These are phyloP conservation scores for Starmerella floris DNA, from an alignment of 805 yeast genomes.

Conservation along the genomic window DNA sequence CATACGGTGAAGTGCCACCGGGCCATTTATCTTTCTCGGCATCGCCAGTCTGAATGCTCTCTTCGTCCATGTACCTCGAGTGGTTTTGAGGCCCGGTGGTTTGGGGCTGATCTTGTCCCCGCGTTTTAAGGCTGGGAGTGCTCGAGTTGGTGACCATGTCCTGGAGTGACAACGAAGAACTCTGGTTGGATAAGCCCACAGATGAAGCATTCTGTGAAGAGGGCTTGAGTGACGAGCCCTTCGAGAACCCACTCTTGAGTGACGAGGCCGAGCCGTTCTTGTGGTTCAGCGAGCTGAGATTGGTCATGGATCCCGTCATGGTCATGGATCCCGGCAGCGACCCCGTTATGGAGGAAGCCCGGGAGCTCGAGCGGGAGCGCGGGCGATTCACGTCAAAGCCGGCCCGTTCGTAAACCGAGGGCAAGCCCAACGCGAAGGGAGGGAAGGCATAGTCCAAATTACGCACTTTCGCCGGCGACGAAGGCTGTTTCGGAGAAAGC, in stretches of 20 bases:
- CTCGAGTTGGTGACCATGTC: not conserved
- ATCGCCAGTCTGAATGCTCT: too few relatives aligned
- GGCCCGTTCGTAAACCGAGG: constrained; percentile 32
- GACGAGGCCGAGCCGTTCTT: not conserved
- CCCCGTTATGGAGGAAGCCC: constrained; percentile 2
- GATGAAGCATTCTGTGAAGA: not conserved
- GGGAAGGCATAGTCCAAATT: constrained; percentile 31
- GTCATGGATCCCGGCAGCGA: constrained; percentile 2
- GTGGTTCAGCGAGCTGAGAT: not conserved
- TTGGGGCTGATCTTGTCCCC: too few relatives aligned
- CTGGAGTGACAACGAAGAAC: not conserved
- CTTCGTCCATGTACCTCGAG: too few relatives aligned
- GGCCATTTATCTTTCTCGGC: too few relatives aligned
- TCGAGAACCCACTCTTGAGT: not conserved
- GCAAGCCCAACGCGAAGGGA: constrained; percentile 29
- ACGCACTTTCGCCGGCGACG: constrained; percentile 6
- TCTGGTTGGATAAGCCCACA: not conserved
- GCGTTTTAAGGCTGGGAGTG: too few relatives aligned
- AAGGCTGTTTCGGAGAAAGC: constrained; percentile 1
- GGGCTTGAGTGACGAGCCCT: not conserved
- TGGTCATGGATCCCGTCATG: constrained; percentile 1
- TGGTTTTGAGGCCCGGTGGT: too few relatives aligned
- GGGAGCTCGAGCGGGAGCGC: constrained; percentile 13
- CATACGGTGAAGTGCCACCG: too few relatives aligned
- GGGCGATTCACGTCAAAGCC: constrained; percentile 30